Evolutionary conservation across 805 yeast species (phyloP).

Genomic region (Debaryomyces prosopidis): DNA sequence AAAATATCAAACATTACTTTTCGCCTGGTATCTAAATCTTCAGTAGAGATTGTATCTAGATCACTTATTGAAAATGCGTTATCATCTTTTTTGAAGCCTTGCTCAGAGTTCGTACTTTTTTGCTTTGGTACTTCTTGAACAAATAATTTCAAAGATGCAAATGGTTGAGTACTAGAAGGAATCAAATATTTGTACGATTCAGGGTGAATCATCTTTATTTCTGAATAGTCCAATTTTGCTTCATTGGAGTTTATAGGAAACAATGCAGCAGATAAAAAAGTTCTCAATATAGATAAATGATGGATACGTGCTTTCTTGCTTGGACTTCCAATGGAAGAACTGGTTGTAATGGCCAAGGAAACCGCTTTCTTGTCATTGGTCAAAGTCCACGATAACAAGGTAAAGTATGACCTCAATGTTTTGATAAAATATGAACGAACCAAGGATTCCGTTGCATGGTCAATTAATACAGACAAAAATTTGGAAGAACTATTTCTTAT

Average conservation of each 20-base stretch:
- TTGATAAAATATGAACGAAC: slow-evolving; percentile 68
- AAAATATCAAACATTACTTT: slow-evolving; percentile 56
- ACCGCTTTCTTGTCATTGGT: slow-evolving; percentile 35
- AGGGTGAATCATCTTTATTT: slow-evolving; percentile 38
- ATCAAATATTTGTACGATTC: slow-evolving; percentile 53
- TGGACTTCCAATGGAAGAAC: slow-evolving; percentile 31
- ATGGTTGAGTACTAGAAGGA: slow-evolving; percentile 63
- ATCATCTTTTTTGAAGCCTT: slow-evolving; percentile 16
- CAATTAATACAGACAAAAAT: slow-evolving; percentile 61
- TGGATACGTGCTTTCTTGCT: slow-evolving; percentile 36
- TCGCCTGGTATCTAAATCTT: slow-evolving; percentile 59
- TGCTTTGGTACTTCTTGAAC: slow-evolving; percentile 29
- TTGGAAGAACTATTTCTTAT: slow-evolving; percentile 75
- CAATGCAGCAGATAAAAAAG: slow-evolving; percentile 47
- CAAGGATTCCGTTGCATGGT: slow-evolving; percentile 53
- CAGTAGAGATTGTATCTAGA: slow-evolving; percentile 51
- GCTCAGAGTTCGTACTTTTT: neutral
- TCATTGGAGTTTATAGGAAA: slow-evolving; percentile 19
- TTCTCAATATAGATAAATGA: slow-evolving; percentile 44
- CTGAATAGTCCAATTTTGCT: slow-evolving; percentile 13
- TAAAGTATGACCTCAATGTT: slow-evolving; percentile 64
- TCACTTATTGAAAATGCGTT: slow-evolving; percentile 32
- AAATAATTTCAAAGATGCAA: slow-evolving; percentile 60
- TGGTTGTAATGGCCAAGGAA: slow-evolving; percentile 35
- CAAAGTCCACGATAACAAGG: slow-evolving; percentile 74